A percentile compares a stretch with the other conserved stretches of the same genome.
Conservation (phyloP, 164 flowering plant genomes). For the Protea cynaroides region DNA sequence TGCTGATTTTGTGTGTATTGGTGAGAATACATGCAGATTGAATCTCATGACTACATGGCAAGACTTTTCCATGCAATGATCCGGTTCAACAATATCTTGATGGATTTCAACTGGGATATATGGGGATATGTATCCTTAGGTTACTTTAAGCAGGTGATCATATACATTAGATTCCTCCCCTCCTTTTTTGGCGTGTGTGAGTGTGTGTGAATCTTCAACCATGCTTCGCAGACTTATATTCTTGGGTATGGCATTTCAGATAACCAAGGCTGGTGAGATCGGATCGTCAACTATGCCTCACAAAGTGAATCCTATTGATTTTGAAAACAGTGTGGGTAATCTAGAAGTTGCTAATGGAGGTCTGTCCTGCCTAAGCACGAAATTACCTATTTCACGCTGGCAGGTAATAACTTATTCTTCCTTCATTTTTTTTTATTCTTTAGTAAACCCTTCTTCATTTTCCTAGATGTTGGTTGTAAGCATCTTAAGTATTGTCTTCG, state of each 20-base stretch:
- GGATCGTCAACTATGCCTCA: slow-evolving; percentile 99
- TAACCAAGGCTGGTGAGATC: slow-evolving; percentile 89
- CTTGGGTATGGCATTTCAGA: slow-evolving; percentile 34
- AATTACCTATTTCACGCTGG: slow-evolving; percentile 92
- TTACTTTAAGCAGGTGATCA: slow-evolving; percentile 84
- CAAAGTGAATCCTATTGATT: slow-evolving; percentile 98
- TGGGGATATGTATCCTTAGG: slow-evolving; percentile 89
- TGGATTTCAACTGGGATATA: slow-evolving; percentile 81
- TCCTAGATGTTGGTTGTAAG: background rate
- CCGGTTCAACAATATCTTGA: slow-evolving; percentile 70
- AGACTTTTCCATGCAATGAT: slow-evolving; percentile 59
- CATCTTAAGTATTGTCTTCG: background rate
- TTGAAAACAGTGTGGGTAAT: slow-evolving; percentile 98
- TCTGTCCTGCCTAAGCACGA: slow-evolving; percentile 64
- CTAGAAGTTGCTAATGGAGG: slow-evolving; percentile 72
- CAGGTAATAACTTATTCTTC: slow-evolving; percentile 46
- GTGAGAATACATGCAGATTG: slow-evolving; percentile 54
- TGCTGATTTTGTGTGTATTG: too few species aligned
- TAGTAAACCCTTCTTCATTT: background rate
- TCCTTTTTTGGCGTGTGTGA: background rate
- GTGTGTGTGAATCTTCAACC: background rate
- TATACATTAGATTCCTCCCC: background rate
- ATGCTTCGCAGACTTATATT: background rate
- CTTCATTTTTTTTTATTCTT: background rate
- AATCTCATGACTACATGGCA: slow-evolving; percentile 95